Conservation (phyloP, 2,329 filamentous ascomycete genomes). For the Colletotrichum musae region DNA sequence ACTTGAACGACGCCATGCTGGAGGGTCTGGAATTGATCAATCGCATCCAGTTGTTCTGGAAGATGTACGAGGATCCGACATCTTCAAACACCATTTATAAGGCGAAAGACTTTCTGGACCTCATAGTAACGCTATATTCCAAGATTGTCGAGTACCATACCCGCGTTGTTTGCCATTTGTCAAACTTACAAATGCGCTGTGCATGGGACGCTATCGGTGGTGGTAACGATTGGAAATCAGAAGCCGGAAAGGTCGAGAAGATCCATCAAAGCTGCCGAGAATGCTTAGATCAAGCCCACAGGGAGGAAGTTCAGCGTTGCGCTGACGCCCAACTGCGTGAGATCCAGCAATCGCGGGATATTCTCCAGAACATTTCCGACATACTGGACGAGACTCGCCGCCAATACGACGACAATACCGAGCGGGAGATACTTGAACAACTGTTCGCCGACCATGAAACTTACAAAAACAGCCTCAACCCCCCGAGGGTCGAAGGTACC, state of each 20-base stretch:
- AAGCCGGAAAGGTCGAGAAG: not conserved
- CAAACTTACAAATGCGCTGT: not conserved
- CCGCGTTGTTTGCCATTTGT: not conserved
- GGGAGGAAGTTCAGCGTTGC: too few relatives aligned
- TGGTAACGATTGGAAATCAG: not conserved
- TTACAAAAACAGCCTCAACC: conserved; percentile 47
- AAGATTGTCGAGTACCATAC: not conserved
- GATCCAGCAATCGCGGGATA: not conserved
- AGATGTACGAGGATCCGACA: not conserved
- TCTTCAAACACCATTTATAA: too few relatives aligned
- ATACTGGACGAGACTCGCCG: not conserved
- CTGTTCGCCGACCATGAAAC: conserved; percentile 26
- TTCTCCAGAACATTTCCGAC: not conserved
- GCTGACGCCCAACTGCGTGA: not conserved
- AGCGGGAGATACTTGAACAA: not conserved
- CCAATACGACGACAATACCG: conserved; percentile 3
- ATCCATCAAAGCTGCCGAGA: too few relatives aligned
- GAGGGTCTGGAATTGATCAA: not conserved
- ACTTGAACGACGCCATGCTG: not conserved
- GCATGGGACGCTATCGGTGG: not conserved
- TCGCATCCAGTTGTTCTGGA: not conserved
- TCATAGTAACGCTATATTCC: not conserved
- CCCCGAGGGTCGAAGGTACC: conserved; percentile 46
- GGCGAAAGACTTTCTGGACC: too few relatives aligned
- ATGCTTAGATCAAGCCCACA: too few relatives aligned